Base-by-base conservation (phyloP, 768 basidiomycete species). In the Clavaria fumosa region DNA sequence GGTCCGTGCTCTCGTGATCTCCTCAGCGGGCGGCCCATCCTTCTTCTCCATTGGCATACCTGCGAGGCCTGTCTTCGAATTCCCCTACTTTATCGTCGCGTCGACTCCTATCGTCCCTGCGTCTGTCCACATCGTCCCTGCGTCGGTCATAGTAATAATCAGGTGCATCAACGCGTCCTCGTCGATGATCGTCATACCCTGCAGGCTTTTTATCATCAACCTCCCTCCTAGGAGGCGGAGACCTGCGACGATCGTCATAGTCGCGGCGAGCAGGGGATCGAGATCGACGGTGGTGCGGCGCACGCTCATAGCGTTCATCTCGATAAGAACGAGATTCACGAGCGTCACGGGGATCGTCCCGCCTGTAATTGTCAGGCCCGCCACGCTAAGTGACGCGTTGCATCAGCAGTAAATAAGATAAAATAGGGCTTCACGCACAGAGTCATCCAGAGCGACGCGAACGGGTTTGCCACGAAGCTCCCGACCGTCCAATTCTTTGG, bases 171-270 rank as follows among this genome's bases (percentile, higher is more conserved):
- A 75, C 73, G 53, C 72, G 75, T 53, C 78, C 80, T 61, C 83
- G 77, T 59, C 83, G 76, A 60, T 74, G 67, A 72, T 83, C 78
- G 73, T 85, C 83, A 75, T 84, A 82, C 75, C 80, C 81, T 76
- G 79, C 78, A 75, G 79, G 72, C 70, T 78, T 78, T 71, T 68
- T 75, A 62, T 84, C 80, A 66, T 84, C 80, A 61, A 64, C 63
- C 51, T 84, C 79, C 69, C 82, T 79, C 69, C 66, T 70, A 42
- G 74, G 69, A 48, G 80, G 76, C 55, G 82, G 76, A 64, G 79
- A 82, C 70, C 81, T 78, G 66, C 48, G 78, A 67, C 80, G 76
- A 60, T 79, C 80, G 50, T 81, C 82, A 42, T 69, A 59, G 44
- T 75, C 75, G 42, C 72, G 65, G 44, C 75, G 72, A 47, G 83